Base-by-base conservation (phyloP, 1,284 basidiomycete species). In the Cutaneotrichosporon cavernicola region DNA sequence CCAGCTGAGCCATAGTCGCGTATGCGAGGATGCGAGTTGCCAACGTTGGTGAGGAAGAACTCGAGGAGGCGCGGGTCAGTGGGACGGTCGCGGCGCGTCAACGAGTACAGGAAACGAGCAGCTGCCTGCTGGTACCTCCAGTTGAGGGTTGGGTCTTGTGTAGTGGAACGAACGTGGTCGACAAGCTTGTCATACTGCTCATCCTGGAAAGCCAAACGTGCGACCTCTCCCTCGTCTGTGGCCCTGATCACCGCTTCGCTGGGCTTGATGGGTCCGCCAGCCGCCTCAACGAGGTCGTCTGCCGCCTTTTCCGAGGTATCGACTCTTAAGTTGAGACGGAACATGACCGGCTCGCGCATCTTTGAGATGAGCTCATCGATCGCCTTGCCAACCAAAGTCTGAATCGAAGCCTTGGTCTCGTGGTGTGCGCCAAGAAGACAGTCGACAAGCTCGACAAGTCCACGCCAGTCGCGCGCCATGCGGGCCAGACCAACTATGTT, bases 321-420 rank as follows among this genome's bases (percentile, higher is more conserved):
- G 32, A 65, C 66, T 4, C 70, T 60, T 3, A 74, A 56, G 26
- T 69, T 69, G 36, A 75, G 61, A 11, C 73, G 65, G 64, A 77
- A 73, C 1, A 74, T 74, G 6, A 66, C 65, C 0, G 78, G 78
- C 62, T 80, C 76, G 47, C 71, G 70, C 55, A 78, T 70, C 30
- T 68, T 62, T 32, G 67, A 66, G 18, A 80, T 71, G 7, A 76
- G 71, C 65, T 96, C 91, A 68, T 87, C 85, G 18, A 90, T 86
- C 43, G 94, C 83, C 55, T 82, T 88, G 56, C 83, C 83, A 47
- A 96, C 87, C 10, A 97, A 81, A 72, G 94, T 91, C 81, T 98
- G 96, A 31, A 98, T 87, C 0, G 92, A 95, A 22, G 94, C 90
- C 85, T 97, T 97, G 75, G 95, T 92, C 77, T 97, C 91, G 69